Base-by-base conservation (phyloP, 2,329 filamentous ascomycete species). In the Zopfia rhizophila region DNA sequence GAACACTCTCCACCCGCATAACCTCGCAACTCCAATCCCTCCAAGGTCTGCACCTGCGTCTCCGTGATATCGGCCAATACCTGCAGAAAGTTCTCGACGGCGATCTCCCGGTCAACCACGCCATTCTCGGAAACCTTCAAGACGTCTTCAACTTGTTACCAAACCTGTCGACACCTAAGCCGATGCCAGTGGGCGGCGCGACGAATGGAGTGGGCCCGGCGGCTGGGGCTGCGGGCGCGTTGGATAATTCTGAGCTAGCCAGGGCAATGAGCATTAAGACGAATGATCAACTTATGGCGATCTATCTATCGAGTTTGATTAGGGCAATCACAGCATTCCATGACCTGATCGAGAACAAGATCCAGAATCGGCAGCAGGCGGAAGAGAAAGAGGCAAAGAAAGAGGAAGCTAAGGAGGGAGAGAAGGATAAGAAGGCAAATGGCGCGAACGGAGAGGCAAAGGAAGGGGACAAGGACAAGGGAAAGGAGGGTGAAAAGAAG, bases 331-430 rank as follows among this genome's bases (percentile, higher is more conserved):
- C 94, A 10, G 94, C 94, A 6, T 99, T 97, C 87, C 94, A 99
- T 73, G 94, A 99, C 71, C 78, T 99, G 60, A 99, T 99, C 59
- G 94, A 99, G 80, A 99, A 99, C 81, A 99, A 99, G 83, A 97
- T 97, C 60, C 93, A 97, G 79, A 99, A 99, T 77, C 85, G 93
- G 72, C 92, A 97, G 76, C 90, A 95, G 72, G 89, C 95, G 67
- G 94, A 97, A 69, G 94, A 99, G 68, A 93, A 93, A 77, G 93
- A 97, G 62, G 83, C 80, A 32, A 85, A 88, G 54, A 80, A 80
- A 57, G 78, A 82, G 24, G 81, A 80, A 55, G 75, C 75, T 45
- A 75, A 77, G 63, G 85, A 91, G 68, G 86, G 87, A 31, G 81
- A 80, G 36, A 88, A 89, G 66, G 86, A 86, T 58, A 73, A 77